These are phyloP conservation scores for Arthrobotrys megalospora DNA, from an alignment of 2,329 filamentous ascomycete genomes.

Conservation along the genomic window DNA sequence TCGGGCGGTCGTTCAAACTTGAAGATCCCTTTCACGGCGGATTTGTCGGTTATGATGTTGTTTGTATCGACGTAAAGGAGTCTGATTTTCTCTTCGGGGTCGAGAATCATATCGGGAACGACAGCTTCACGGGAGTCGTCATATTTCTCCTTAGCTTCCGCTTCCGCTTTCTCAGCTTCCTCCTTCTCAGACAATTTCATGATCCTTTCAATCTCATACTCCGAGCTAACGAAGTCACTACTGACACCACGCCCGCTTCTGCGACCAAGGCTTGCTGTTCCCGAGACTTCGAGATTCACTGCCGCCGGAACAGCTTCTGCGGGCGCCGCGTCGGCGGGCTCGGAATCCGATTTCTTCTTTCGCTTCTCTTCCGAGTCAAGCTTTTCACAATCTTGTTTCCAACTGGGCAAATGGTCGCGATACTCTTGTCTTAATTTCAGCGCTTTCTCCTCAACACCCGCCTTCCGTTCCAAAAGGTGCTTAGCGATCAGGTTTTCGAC, in stretches of 20 bases:
- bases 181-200: constrained; percentile 64
- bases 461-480: constrained; percentile 52
- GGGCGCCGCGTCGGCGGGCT: constrained; percentile 61
- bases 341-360: constrained; percentile 64
- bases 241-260: constrained; percentile 62
- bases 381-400: constrained; percentile 63
- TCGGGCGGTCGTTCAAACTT: constrained; percentile 80
- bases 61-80: constrained; percentile 75
- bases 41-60: constrained; percentile 75
- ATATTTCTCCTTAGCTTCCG: constrained; percentile 74
- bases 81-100: constrained; percentile 74
- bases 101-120: constrained; percentile 80
- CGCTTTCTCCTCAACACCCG: constrained; percentile 54
- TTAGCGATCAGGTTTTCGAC: constrained; percentile 62
- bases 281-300: constrained; percentile 60
- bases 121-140: constrained; percentile 83
- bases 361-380: constrained; percentile 63
- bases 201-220: constrained; percentile 65
- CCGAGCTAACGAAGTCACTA: constrained; percentile 64
- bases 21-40: constrained; percentile 61
- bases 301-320: constrained; percentile 57
- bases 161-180: constrained; percentile 61
- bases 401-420: constrained; percentile 61
- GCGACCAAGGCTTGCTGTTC: constrained; percentile 60
- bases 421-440: constrained; percentile 63